A percentile compares a stretch with the other conserved stretches of the same genome.
Conservation (phyloP, 768 basidiomycete genomes). For the Sporobolomyces phaffii region DNA sequence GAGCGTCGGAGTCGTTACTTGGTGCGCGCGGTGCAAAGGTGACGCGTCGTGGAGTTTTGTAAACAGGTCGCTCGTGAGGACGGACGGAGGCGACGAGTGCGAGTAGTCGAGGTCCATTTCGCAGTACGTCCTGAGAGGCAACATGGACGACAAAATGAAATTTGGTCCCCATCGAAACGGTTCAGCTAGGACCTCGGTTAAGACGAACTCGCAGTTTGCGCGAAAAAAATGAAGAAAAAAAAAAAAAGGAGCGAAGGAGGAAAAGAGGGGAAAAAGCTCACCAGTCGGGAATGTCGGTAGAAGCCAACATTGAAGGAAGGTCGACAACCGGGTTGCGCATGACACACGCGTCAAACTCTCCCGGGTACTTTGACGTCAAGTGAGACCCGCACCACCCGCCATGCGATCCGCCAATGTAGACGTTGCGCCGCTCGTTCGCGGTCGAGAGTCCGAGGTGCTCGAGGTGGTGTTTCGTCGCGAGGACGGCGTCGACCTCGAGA, state of each 20-base stretch:
- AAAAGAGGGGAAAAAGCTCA: neutral
- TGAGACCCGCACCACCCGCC: slow-evolving; percentile 59
- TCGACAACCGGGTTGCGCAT: slow-evolving; percentile 67
- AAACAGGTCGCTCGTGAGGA: slow-evolving; percentile 53
- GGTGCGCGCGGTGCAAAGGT: slow-evolving; percentile 56
- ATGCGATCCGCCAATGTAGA: slow-evolving; percentile 63
- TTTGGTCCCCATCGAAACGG: too few relatives aligned
- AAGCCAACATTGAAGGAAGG: slow-evolving; percentile 53
- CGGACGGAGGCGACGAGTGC: slow-evolving; percentile 42
- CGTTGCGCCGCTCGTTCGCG: slow-evolving; percentile 53
- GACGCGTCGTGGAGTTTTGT: slow-evolving; percentile 53
- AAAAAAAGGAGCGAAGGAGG: neutral
- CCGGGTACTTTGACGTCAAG: slow-evolving; percentile 59
- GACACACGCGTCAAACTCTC: slow-evolving; percentile 59
- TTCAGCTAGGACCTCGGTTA: too few relatives aligned
- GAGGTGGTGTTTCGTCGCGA: slow-evolving; percentile 55
- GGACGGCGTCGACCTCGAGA: slow-evolving; percentile 63
- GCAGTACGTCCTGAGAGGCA: slow-evolving; percentile 45
- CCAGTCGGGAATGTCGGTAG: slow-evolving; percentile 69
- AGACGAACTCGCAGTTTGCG: too few relatives aligned
- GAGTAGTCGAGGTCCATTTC: slow-evolving; percentile 49
- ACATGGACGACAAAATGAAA: too few relatives aligned
- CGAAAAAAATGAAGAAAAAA: neutral
- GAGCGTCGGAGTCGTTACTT: slow-evolving; percentile 55
- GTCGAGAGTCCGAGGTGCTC: slow-evolving; percentile 53